These are phyloP conservation scores for Poa pratensis DNA, from an alignment of 176 grass and related monocot genomes.

Conservation along the genomic window DNA sequence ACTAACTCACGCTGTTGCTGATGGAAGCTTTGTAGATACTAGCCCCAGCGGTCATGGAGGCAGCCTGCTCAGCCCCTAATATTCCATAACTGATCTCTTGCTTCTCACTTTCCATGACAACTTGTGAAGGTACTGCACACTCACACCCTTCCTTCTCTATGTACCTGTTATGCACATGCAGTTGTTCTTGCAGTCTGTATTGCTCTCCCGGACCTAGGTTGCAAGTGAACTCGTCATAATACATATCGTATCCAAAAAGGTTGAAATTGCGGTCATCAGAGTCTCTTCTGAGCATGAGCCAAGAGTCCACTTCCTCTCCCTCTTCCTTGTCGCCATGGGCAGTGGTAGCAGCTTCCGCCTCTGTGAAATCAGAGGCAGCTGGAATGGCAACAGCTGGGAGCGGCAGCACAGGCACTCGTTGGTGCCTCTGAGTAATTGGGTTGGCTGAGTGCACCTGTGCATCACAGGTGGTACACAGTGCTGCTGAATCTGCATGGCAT, in stretches of 20 bases:
- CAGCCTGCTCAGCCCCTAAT: constrained; percentile 42
- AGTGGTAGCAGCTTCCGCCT: neutral
- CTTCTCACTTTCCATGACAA: constrained; percentile 28
- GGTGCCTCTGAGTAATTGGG: constrained; percentile 65
- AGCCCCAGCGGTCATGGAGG: constrained; percentile 39
- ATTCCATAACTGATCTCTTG: constrained; percentile 45
- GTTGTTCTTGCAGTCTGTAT: constrained; percentile 47
- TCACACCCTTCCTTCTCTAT: constrained; percentile 47
- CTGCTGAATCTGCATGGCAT: constrained; percentile 59
- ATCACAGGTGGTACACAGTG: constrained; percentile 68
- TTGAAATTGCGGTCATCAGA: constrained; percentile 37
- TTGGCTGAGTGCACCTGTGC: constrained; percentile 74
- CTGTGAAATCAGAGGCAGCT: neutral
- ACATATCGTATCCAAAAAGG: constrained; percentile 60
- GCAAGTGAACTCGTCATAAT: constrained; percentile 45
- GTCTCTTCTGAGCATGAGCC: constrained; percentile 43
- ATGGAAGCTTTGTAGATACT: constrained; percentile 59
- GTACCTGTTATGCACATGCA: constrained; percentile 45
- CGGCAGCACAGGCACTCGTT: constrained; percentile 58
- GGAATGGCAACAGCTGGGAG: constrained; percentile 45
- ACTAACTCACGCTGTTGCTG: constrained; percentile 64
- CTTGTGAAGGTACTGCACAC: constrained; percentile 59
- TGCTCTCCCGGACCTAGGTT: constrained; percentile 10
- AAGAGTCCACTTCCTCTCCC: constrained; percentile 57
- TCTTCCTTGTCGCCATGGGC: constrained; percentile 27